Percentiles rank a stretch among this genome's conserved stretches.
Evolutionary conservation across 192 early-diverging fungal species (phyloP).

Genomic region (Coemansia sp.): DNA sequence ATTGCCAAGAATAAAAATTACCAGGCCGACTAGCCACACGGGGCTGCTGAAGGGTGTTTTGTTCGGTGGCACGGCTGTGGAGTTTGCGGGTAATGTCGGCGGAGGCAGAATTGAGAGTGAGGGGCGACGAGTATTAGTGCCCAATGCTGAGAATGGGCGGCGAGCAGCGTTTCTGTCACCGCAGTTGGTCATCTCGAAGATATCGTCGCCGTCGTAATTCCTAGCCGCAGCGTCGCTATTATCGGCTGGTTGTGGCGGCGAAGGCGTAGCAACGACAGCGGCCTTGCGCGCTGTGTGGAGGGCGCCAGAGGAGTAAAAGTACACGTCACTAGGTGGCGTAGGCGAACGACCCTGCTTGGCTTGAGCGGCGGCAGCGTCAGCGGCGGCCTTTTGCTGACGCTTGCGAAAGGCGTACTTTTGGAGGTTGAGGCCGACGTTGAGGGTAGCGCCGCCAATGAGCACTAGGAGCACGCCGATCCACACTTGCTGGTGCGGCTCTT

Average conservation of each 20-base stretch:
- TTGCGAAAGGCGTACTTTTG: slow-evolving; percentile 78
- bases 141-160: neutral
- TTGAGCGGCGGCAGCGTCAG: slow-evolving; percentile 6
- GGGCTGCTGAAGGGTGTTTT: slow-evolving; percentile 35
- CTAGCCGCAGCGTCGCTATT: neutral
- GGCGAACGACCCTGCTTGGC: slow-evolving; percentile 3
- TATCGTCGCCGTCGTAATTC: neutral
- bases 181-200: slow-evolving; percentile 6
- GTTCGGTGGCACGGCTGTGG: neutral
- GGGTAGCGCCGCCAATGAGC: slow-evolving; percentile 62
- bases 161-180: neutral
- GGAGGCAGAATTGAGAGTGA: neutral
- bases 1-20: slow-evolving; percentile 71
- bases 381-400: slow-evolving; percentile 54
- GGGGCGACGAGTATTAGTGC: neutral
- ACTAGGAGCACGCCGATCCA: slow-evolving; percentile 78
- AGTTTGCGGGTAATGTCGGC: neutral
- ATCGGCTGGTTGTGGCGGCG: neutral
- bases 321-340: slow-evolving; percentile 2
- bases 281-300: slow-evolving; percentile 4
- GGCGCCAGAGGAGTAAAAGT: slow-evolving; percentile 23
- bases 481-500: slow-evolving; percentile 55
- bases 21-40: slow-evolving; percentile 66
- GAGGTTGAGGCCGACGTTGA: slow-evolving; percentile 78
- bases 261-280: neutral